Percentiles rank a stretch among this genome's conserved stretches.
phyloP scores from a whole-genome alignment of 116 monocot species.

The Thalassia testudinum region DNA sequence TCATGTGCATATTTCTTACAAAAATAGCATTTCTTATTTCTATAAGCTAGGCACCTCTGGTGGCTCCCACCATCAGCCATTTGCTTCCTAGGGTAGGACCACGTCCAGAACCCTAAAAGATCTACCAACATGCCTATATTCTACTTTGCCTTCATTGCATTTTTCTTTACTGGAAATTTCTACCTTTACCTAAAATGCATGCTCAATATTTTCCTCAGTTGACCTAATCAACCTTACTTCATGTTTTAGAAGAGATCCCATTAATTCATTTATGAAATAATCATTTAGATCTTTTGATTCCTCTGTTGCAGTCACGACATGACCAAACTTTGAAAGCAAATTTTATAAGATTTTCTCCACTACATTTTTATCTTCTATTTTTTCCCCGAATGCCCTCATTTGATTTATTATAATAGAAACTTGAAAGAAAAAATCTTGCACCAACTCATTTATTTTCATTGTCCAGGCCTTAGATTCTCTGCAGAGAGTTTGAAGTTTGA shows the following conservation, averaged over 20 bases:
- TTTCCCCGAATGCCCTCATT: not conserved
- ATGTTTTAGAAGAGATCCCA: not conserved
- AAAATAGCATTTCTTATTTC: not conserved
- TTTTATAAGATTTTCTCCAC: not conserved
- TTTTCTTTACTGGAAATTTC: not conserved
- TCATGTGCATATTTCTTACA: not conserved
- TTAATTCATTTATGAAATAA: not conserved
- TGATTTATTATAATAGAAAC: not conserved
- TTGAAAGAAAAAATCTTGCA: too few relatives aligned
- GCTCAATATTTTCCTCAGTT: not conserved
- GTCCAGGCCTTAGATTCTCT: not conserved
- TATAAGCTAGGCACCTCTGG: too few relatives aligned
- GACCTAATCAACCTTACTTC: not conserved
- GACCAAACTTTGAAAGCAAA: not conserved
- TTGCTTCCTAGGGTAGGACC: not conserved
- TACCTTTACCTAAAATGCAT: not conserved
- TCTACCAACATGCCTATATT: not conserved
- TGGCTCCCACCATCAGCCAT: not conserved
- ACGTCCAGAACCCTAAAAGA: too few relatives aligned
- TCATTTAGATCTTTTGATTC: not conserved
- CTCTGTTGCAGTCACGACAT: not conserved
- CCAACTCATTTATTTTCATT: too few relatives aligned
- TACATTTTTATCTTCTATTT: not conserved
- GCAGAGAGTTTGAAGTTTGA: slow-evolving; percentile 1
- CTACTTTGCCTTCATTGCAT: not conserved